Conservation (phyloP, 192 early-diverging fungal genomes). For the Umbelopsis ramanniana region DNA sequence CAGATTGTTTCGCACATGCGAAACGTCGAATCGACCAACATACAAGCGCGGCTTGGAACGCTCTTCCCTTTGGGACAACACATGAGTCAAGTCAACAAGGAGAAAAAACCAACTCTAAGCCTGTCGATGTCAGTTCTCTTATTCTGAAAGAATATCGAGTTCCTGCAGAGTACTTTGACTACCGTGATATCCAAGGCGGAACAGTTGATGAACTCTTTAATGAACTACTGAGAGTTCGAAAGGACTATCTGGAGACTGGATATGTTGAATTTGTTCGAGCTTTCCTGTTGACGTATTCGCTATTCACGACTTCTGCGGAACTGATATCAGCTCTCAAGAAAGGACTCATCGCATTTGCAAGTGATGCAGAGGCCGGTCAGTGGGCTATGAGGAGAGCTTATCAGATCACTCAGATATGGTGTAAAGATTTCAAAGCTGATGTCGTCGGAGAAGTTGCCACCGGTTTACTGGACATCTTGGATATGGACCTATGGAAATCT, state of each 20-base stretch:
- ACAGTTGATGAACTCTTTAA: constrained; percentile 57
- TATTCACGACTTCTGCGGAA: constrained; percentile 40
- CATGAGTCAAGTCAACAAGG: too few relatives aligned
- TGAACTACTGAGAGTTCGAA: constrained; percentile 62
- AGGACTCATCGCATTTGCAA: neutral
- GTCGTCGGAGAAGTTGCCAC: constrained; percentile 40
- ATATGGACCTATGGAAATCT: constrained; percentile 7
- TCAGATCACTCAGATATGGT: constrained; percentile 37
- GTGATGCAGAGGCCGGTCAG: neutral
- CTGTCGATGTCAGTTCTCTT: neutral
- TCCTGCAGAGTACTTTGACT: neutral
- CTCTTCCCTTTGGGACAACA: too few relatives aligned
- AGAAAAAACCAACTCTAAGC: neutral
- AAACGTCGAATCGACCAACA: neutral
- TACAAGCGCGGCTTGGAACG: neutral
- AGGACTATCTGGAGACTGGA: constrained; percentile 24
- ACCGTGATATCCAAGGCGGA: constrained; percentile 41
- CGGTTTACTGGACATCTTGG: constrained; percentile 33
- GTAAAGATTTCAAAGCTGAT: constrained; percentile 33
- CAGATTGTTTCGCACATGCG: neutral
- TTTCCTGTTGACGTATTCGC: constrained; percentile 46
- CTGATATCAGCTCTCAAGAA: constrained; percentile 32
- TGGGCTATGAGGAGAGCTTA: neutral
- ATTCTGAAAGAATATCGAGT: neutral
- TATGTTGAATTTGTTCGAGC: constrained; percentile 33